Conservation (phyloP, 1,284 basidiomycete species). For the Sporisorium exsertum region DNA sequence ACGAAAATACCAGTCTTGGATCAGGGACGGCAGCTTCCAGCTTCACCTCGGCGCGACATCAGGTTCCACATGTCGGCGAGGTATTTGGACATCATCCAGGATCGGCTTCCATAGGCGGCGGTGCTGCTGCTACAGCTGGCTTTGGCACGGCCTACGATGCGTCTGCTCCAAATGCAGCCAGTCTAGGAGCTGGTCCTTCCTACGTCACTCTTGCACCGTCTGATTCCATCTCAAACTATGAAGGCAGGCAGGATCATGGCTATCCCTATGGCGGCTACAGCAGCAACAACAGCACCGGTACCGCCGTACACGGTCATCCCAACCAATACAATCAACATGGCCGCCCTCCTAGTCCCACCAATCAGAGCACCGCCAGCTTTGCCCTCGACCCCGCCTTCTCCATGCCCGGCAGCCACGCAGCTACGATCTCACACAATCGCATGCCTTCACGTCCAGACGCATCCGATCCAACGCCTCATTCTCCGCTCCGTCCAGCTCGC, state of each 20-base stretch:
- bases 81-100: constrained; percentile 47
- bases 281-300: background rate
- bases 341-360: constrained; percentile 25
- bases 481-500: constrained; percentile 56
- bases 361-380: constrained; percentile 44
- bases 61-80: constrained; percentile 37
- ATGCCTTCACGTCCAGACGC: constrained; percentile 16
- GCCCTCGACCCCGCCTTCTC: constrained; percentile 28
- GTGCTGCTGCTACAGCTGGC: background rate
- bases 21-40: constrained; percentile 52
- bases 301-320: background rate
- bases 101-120: constrained; percentile 18
- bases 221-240: constrained; percentile 51
- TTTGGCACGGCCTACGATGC: constrained; percentile 1
- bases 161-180: constrained; percentile 2
- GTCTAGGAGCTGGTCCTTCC: constrained; percentile 38
- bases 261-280: constrained; percentile 17
- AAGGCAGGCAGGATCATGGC: constrained; percentile 30
- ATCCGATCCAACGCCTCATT: constrained; percentile 12
- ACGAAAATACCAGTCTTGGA: constrained; percentile 63
- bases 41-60: constrained; percentile 33
- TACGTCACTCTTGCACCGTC: constrained; percentile 51
- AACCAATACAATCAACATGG: constrained; percentile 20
- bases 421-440: constrained; percentile 13
- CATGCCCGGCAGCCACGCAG: constrained; percentile 11